These are phyloP conservation scores for Geosiphon pyriformis DNA, from an alignment of 192 early-diverging fungal genomes.

Conservation along the genomic window DNA sequence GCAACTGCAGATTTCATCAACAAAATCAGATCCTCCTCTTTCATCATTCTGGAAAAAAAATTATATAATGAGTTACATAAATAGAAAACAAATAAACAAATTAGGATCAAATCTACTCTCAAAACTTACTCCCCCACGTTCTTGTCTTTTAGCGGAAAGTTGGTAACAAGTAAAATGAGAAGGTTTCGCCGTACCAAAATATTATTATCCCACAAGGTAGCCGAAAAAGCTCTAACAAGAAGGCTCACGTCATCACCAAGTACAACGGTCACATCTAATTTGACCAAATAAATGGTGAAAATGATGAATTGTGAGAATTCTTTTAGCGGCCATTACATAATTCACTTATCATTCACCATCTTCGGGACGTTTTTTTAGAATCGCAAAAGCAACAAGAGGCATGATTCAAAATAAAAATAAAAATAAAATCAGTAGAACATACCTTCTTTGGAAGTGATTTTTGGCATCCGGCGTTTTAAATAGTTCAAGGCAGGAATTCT, in stretches of 20 bases:
- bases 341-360: too few species aligned
- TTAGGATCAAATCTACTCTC: neutral
- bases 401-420: neutral
- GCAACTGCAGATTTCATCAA: conserved; percentile 67
- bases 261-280: conserved; percentile 58
- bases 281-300: neutral
- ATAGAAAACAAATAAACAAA: neutral
- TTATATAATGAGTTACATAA: conserved; percentile 7
- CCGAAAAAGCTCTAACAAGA: conserved; percentile 70
- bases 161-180: conserved; percentile 75
- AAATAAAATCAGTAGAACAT: neutral
- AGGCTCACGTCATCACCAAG: conserved; percentile 65
- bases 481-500: conserved; percentile 75
- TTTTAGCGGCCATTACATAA: too few species aligned
- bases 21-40: conserved; percentile 58
- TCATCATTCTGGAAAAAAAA: conserved; percentile 42
- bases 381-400: too few species aligned
- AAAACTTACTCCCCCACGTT: conserved; percentile 27
- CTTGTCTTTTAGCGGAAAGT: conserved; percentile 58
- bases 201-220: conserved; percentile 64
- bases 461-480: conserved; percentile 66
- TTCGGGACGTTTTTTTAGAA: too few species aligned
- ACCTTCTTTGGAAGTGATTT: conserved; percentile 63
- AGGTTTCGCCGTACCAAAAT: conserved; percentile 78
- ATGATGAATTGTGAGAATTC: too few species aligned